Conservation (phyloP, 805 yeast genomes). For the Priceomyces melissophilus region DNA sequence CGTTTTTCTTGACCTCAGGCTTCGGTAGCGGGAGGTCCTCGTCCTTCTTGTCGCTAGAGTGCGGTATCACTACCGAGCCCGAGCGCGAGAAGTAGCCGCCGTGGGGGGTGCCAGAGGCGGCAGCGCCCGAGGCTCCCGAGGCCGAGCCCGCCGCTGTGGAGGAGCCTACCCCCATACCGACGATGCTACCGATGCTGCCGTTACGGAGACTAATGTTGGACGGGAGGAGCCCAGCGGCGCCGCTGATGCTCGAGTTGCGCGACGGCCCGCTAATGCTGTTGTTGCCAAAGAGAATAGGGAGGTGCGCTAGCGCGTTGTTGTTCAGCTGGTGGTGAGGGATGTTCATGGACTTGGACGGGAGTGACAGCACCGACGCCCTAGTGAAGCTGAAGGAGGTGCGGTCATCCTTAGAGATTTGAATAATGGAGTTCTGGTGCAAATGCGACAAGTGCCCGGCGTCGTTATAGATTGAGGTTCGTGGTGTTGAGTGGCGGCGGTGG, state of each 20-base stretch:
- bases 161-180: conserved; percentile 24
- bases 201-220: conserved; percentile 37
- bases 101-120: not conserved
- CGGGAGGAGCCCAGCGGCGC: conserved; percentile 31
- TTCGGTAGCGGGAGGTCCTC: conserved; percentile 16
- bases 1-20: conserved; percentile 16
- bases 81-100: conserved; percentile 32
- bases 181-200: conserved; percentile 39
- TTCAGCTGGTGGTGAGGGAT: conserved; percentile 45
- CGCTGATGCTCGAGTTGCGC: conserved; percentile 34
- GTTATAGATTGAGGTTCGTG: conserved; percentile 26
- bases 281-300: conserved; percentile 42
- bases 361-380: conserved; percentile 38
- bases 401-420: conserved; percentile 40
- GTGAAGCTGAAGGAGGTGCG: conserved; percentile 30
- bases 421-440: conserved; percentile 37
- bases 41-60: conserved; percentile 25
- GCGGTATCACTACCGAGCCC: conserved; percentile 37
- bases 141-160: conserved; percentile 34
- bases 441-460: conserved; percentile 5
- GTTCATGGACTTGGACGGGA: conserved; percentile 45
- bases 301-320: conserved; percentile 37
- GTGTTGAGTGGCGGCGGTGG: conserved; percentile 18
- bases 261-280: conserved; percentile 40
- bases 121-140: too few species aligned